These are phyloP conservation scores for Sisymbrium irio DNA, from an alignment of 345 rosid species.

Conservation along the genomic window DNA sequence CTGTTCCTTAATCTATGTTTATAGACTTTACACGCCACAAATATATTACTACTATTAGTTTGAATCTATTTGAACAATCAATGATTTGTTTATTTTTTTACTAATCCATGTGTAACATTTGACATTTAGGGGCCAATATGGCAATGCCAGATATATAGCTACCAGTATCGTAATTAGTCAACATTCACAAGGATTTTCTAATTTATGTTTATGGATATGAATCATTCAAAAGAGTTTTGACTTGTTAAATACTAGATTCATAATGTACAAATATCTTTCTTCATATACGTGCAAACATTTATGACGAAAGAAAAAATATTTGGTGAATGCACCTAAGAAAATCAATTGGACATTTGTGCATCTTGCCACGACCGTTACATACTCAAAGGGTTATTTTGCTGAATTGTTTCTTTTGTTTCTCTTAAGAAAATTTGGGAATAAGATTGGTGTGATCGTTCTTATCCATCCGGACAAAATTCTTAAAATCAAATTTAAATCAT, in stretches of 20 bases:
- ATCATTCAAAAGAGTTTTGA: not conserved
- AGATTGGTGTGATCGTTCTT: not conserved
- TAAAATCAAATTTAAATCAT: not conserved
- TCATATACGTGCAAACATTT: not conserved
- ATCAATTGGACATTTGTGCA: not conserved
- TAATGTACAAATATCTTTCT: not conserved
- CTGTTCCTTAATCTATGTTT: not conserved
- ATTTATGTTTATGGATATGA: not conserved
- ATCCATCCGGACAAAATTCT: not conserved
- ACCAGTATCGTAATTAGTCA: not conserved
- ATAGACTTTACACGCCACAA: not conserved
- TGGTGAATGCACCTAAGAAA: slow-evolving; percentile 9
- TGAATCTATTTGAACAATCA: not conserved
- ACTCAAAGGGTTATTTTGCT: not conserved
- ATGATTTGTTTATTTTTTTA: not conserved
- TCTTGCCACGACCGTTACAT: slow-evolving; percentile 15
- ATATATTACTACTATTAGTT: not conserved
- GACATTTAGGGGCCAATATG: not conserved
- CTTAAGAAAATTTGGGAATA: not conserved
- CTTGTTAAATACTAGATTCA: not conserved
- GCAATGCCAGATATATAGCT: not conserved
- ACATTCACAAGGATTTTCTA: not conserved
- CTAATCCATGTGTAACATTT: not conserved
- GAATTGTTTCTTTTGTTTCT: not conserved
- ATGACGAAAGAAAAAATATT: not conserved